Evolutionary conservation across 352 stramenopile genomes (phyloP), one percentile per base, ranked within the genome.

Genomic region (Phytophthora nicotianae): DNA sequence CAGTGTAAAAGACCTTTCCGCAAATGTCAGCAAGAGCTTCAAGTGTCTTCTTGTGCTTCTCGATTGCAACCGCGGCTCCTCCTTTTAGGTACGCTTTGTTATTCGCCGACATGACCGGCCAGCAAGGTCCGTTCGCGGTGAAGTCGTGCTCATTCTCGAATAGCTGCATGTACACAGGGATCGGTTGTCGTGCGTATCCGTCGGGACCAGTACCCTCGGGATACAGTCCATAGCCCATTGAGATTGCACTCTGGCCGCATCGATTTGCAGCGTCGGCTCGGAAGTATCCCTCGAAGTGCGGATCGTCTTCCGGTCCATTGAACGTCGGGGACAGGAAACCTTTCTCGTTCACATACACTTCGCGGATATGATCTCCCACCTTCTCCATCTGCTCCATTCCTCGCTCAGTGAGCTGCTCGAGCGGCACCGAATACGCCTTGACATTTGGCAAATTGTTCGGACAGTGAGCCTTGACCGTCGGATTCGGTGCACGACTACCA

Each of bases 81-180:
- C 65, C 75, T 7, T 65, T 60, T 1, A 48, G 60, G 50, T 93
- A 91, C n/a, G 68, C 40, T 27, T 75, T 77, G 42, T 68, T 75
- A 53, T 88, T 79, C 17, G 71, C 49, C n/a, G 78, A 71, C 56
- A 87, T 79, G 21, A 89, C 70, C 3, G 55, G 65, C 72, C 81
- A 86, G 68, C 83, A 93, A 5, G 81, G 81, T 4, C 71, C 78
- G 46, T 86, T 88, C 5, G 83, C 83, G 0, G 81, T 89, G 55
- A 92, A 92, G 52, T 92, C 83, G 56, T 88, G 81, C 38, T 92
- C 83, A 47, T 85, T 92, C 78, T 92, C 75, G n/a, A 62, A 75
- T 0, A 92, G 58, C 54, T 92, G 83, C 83, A 92, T 92, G 70
- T 78, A 92, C 29, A 92, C 72, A 0, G 83, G 79, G 45, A 92